Conservation (phyloP, 129 eudicot species). For the Helianthus tuberosus region DNA sequence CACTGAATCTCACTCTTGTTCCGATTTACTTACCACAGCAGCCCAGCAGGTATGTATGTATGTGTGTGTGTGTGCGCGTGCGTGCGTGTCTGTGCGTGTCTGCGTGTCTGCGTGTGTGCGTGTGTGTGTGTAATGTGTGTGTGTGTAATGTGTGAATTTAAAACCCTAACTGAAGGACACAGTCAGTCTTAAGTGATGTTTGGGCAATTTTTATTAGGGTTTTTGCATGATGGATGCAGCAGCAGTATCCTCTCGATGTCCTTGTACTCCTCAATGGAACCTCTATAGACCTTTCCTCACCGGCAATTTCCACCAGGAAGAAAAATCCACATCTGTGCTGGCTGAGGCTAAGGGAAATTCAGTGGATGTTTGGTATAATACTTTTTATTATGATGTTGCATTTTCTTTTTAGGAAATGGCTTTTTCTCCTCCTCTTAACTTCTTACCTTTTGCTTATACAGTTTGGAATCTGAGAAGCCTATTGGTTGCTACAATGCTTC, state of each 20-base stretch:
- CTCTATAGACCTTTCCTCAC: conserved; percentile 65
- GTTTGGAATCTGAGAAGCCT: conserved; percentile 59
- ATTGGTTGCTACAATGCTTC: conserved; percentile 75
- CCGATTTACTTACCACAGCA: no score
- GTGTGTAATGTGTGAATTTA: no score
- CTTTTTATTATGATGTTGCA: neutral
- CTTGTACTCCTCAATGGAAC: conserved; percentile 69
- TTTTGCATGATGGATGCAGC: no score
- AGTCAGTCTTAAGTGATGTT: no score
- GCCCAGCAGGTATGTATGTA: no score
- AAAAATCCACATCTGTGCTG: neutral
- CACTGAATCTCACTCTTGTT: no score
- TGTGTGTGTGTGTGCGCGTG: no score
- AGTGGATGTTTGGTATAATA: conserved; percentile 44
- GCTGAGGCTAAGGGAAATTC: conserved; percentile 53
- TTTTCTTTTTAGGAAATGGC: neutral
- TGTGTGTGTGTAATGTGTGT: no score
- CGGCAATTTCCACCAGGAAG: conserved; percentile 52
- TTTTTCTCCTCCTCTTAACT: neutral
- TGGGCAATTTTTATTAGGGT: no score
- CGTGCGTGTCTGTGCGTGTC: no score
- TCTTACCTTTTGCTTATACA: conserved; percentile 20
- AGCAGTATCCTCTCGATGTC: conserved; percentile 25
- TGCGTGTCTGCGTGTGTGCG: no score
- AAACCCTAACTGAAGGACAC: no score